Evolutionary conservation across 768 basidiomycete species (phyloP).

Genomic region (Leccinum pellstonianum): DNA sequence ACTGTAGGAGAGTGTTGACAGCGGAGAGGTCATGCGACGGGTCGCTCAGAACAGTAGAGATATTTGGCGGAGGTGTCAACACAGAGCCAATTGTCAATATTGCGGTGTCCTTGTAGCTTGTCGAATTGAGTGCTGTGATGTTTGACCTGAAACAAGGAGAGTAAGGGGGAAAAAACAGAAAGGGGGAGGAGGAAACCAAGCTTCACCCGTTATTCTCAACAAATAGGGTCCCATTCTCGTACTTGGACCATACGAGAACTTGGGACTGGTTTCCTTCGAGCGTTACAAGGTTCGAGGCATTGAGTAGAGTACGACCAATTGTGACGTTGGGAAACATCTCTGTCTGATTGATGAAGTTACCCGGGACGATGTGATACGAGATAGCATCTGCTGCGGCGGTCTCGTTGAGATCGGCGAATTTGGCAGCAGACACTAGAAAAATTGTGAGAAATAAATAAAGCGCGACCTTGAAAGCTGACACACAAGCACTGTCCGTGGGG

Average conservation of each 20-base stretch:
- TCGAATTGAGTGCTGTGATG: constrained; percentile 39
- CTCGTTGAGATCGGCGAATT: constrained; percentile 26
- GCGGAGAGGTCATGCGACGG: constrained; percentile 41
- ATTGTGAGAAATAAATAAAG: constrained; percentile 5
- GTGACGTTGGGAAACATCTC: constrained; percentile 55
- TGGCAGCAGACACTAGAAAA: constrained; percentile 5
- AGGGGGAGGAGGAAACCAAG: not conserved
- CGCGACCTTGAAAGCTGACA: constrained; percentile 15
- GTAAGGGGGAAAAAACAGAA: constrained; percentile 2
- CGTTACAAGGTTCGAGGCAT: constrained; percentile 43
- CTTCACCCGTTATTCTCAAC: constrained; percentile 51
- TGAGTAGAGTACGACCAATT: constrained; percentile 63
- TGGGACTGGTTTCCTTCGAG: constrained; percentile 61
- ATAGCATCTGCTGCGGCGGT: constrained; percentile 46
- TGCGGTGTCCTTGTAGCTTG: constrained; percentile 38
- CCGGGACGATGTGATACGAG: constrained; percentile 57
- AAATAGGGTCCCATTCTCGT: constrained; percentile 38
- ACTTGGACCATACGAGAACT: constrained; percentile 49
- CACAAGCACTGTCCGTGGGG: constrained; percentile 55
- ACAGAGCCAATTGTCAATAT: constrained; percentile 52
- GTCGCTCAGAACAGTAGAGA: constrained; percentile 41
- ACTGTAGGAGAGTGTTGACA: constrained; percentile 15
- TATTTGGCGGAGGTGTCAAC: constrained; percentile 49
- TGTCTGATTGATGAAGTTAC: constrained; percentile 46
- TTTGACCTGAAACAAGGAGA: constrained; percentile 26